Evolutionary conservation across 2,329 filamentous ascomycete species (phyloP).

Genomic region (Paradendryphiella salina): DNA sequence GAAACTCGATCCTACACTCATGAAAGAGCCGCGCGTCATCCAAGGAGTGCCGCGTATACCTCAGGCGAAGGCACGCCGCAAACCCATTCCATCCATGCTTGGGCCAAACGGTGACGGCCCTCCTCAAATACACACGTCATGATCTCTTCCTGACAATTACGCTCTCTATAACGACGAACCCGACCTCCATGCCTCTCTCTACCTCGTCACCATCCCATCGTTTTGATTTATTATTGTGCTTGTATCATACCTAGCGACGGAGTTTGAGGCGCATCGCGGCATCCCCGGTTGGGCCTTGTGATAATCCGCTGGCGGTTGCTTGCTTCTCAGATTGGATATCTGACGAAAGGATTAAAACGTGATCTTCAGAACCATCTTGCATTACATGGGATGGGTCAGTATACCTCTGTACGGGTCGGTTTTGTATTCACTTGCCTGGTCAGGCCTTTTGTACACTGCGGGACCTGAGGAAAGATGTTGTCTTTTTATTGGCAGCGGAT

Average conservation of each 20-base stretch:
- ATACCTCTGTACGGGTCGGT: conserved; percentile 4
- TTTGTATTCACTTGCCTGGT: conserved; percentile 11
- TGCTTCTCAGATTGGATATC: conserved; percentile 27
- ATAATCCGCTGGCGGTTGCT: conserved; percentile 10
- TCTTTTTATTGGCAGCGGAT: conserved; percentile 13
- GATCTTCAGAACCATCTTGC: conserved; percentile 28
- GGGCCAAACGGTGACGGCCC: conserved; percentile 33
- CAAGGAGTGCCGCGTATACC: conserved; percentile 76
- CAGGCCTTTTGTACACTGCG: conserved; percentile 12
- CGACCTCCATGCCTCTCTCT: conserved; percentile 23
- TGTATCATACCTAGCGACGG: conserved; percentile 43
- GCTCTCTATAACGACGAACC: conserved; percentile 23
- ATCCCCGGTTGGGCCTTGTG: conserved; percentile 4
- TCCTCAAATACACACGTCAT: conserved; percentile 36
- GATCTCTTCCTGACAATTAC: conserved; percentile 18
- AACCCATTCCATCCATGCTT: conserved; percentile 53
- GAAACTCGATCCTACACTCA: conserved; percentile 80
- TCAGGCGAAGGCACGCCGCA: conserved; percentile 53
- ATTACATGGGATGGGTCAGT: conserved; percentile 22
- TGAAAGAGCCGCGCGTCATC: conserved; percentile 89
- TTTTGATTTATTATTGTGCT: conserved; percentile 17
- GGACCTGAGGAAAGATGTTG: conserved; percentile 4
- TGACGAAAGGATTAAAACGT: conserved; percentile 24
- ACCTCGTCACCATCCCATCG: conserved; percentile 7
- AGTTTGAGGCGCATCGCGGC: conserved; percentile 29